Evolutionary conservation across 495 filamentous ascomycete genomes (phyloP).

Genomic region (Tuber melanosporum): DNA sequence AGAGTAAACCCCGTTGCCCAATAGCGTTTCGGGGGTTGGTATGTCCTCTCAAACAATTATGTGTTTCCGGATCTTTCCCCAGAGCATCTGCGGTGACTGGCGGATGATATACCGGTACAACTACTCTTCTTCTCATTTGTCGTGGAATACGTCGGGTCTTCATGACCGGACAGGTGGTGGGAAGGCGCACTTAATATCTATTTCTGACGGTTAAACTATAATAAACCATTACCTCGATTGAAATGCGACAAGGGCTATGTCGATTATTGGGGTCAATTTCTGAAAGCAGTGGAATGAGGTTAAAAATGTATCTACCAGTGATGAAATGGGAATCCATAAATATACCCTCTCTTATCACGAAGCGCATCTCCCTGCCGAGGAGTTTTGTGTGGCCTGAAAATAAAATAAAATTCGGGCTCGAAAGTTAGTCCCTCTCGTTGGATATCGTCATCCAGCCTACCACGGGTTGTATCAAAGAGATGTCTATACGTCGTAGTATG

Average conservation of each 20-base stretch:
- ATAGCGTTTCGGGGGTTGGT: no score
- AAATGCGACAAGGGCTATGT: neutral
- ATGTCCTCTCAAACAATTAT: no score
- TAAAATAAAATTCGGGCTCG: neutral
- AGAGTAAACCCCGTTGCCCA: no score
- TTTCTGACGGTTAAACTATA: neutral
- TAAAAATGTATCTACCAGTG: neutral
- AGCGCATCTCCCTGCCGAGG: neutral
- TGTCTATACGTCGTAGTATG: no score
- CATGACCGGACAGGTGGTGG: neutral
- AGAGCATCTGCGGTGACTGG: no score
- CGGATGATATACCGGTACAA: no score
- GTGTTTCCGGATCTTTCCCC: no score
- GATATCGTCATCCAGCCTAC: no score
- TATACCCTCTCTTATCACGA: neutral
- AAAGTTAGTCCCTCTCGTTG: neutral
- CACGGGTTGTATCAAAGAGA: no score
- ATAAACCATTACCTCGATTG: neutral
- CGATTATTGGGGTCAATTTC: neutral
- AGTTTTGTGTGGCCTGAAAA: neutral
- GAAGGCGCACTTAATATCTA: neutral
- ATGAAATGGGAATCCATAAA: neutral
- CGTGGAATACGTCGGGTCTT: neutral
- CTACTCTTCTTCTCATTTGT: neutral
- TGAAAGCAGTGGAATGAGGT: neutral